These are phyloP conservation scores for Cryptococcus sp. DNA, from an alignment of 1,284 basidiomycete genomes.

Conservation along the genomic window DNA sequence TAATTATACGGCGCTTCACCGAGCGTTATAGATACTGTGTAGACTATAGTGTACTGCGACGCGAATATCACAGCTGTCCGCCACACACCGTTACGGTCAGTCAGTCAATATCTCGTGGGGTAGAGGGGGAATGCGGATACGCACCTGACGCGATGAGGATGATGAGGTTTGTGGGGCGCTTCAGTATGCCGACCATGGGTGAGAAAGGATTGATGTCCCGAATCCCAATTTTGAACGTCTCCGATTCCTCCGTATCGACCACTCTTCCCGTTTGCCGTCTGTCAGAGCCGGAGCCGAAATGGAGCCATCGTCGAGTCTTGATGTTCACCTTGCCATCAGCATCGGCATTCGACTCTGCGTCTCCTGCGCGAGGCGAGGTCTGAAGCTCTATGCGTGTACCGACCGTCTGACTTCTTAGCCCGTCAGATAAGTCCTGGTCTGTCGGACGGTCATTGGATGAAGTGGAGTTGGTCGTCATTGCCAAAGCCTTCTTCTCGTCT, in stretches of 20 bases:
- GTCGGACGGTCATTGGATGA: conserved; percentile 22
- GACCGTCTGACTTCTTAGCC: neutral
- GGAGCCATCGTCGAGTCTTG: conserved; percentile 9
- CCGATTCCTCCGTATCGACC: conserved; percentile 26
- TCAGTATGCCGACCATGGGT: conserved; percentile 63
- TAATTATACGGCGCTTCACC: conserved; percentile 65
- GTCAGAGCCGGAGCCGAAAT: conserved; percentile 3
- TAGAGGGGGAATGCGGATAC: conserved; percentile 22
- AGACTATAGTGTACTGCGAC: conserved; percentile 66
- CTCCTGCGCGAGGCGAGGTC: neutral
- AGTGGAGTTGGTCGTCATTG: conserved; percentile 5
- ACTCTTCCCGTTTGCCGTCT: conserved; percentile 5
- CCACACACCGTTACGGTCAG: neutral
- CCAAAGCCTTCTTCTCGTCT: conserved; percentile 25
- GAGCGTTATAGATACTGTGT: conserved; percentile 69
- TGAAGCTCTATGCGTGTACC: neutral
- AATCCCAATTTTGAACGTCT: conserved; percentile 62
- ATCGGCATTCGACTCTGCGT: neutral
- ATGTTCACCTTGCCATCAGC: conserved; percentile 3
- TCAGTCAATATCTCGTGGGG: neutral
- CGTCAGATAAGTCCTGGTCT: conserved; percentile 16
- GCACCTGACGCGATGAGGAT: conserved; percentile 70
- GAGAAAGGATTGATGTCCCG: conserved; percentile 72
- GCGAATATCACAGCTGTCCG: conserved; percentile 66
- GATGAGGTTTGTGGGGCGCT: conserved; percentile 66